Base-by-base conservation (phyloP, 257 asterid species). In the Mitragyna speciosa region DNA sequence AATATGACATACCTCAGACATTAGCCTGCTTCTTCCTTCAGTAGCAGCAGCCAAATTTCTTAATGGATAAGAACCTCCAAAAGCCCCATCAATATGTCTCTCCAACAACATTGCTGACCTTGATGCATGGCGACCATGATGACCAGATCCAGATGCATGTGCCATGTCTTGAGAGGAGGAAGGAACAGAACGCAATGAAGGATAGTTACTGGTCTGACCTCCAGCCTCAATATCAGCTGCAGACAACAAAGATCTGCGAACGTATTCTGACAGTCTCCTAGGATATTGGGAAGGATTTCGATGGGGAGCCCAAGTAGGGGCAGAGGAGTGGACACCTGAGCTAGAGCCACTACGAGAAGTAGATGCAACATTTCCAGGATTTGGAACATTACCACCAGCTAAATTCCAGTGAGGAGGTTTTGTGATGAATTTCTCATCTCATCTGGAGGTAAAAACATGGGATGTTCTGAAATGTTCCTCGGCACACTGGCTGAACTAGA, bases 21-120 rank as follows among this genome's bases (percentile, higher is more conserved):
- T 91, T 33, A 87, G 83, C 82, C 92, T 89, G 81, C 91, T 86
- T 85, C 98, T 89, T 85, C 97, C 96, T 87, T 92, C 97, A 82
- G 90, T 76, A 28, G 87, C 91, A 80, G 88, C 89, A 83, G 92
- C 89, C 84, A 88, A 81, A 79, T 83, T 82, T 76, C 91, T 85
- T 54, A 86, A 79, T 26, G 97, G 81, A 88, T 90, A 78, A 75
- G 97, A 95, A 79, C 83, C 69, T 67, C 94, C 94, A 12, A 82
- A 70, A 78, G 91, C 88, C 85, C 93, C 89, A 78, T 90, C 93
- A 63, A 86, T 85, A 69, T 92, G 95, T 78, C 98, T 92, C 91
- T 92, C 98, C 87, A 90, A 65, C 84, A 89, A 73, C 73, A 86
- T 43, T 45, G 92, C 89, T 33, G 97, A 82, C 86, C 99, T 90